Conservation (phyloP, 1,284 basidiomycete species). For the Sphaerobolus stellatus region DNA sequence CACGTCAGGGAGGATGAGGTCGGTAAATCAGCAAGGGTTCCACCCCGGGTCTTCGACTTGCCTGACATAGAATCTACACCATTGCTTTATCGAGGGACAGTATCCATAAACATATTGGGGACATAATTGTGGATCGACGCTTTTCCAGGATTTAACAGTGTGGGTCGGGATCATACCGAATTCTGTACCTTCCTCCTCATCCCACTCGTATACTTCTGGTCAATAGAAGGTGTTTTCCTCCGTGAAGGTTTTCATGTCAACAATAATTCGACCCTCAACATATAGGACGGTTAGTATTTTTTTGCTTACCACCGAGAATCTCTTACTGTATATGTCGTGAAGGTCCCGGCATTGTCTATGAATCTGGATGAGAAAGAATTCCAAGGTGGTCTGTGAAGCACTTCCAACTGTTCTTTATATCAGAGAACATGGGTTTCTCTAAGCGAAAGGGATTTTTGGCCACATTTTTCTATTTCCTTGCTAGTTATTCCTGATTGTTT, state of each 20-base stretch:
- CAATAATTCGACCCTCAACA: not conserved
- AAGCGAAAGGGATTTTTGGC: not conserved
- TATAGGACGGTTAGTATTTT: not conserved
- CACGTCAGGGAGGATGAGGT: not conserved
- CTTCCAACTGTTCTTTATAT: not conserved
- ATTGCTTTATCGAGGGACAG: not conserved
- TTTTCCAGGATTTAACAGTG: not conserved
- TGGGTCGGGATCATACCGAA: not conserved
- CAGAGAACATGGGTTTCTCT: not conserved
- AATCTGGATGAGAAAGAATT: not conserved
- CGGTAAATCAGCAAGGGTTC: not conserved
- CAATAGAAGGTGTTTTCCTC: not conserved
- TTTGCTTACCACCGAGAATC: not conserved
- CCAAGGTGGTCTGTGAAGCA: not conserved
- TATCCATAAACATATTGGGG: not conserved
- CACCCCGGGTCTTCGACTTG: not conserved
- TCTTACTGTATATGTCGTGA: not conserved
- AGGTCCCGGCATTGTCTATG: not conserved
- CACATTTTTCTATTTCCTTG: not conserved
- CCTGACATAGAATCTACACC: not conserved
- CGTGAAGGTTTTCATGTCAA: not conserved
- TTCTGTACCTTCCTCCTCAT: not conserved
- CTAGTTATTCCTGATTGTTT: not conserved
- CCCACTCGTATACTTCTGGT: not conserved
- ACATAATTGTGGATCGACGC: not conserved